A percentile compares a stretch with the other conserved stretches of the same genome.
phyloP scores from a whole-genome alignment of 305 asterid genomes.

The Salvia sclarea region DNA sequence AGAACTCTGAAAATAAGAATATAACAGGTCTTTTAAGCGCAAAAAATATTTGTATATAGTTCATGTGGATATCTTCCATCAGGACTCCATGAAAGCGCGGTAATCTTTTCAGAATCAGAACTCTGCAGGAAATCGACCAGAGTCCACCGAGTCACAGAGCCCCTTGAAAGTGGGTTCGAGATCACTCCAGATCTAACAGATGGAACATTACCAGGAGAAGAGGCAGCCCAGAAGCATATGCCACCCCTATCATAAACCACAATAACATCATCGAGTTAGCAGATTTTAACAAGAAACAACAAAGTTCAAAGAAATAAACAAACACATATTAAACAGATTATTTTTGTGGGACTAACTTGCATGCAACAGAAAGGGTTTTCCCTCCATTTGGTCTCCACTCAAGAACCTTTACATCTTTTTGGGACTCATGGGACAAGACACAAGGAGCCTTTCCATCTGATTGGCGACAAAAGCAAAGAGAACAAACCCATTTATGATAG shows the following conservation, averaged over 20 bases:
- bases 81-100: conserved; percentile 96
- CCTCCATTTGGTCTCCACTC: conserved; percentile 99
- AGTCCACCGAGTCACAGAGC: conserved; percentile 77
- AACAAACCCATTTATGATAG: conserved; percentile 6
- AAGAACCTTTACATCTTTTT: conserved; percentile 69
- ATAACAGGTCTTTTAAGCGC: conserved; percentile 11
- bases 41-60: not conserved
- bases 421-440: conserved; percentile 64
- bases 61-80: conserved; percentile 88
- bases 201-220: conserved; percentile 82
- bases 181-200: conserved; percentile 73
- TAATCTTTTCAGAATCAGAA: conserved; percentile 67
- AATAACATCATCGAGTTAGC: conserved; percentile 29
- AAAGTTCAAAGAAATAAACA: conserved; percentile 12
- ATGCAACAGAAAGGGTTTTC: conserved; percentile 78
- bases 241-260: conserved; percentile 66
- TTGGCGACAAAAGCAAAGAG: conserved; percentile 21
- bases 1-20: conserved; percentile 9
- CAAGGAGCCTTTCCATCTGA: conserved; percentile 75
- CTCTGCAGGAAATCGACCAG: conserved; percentile 85
- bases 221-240: conserved; percentile 94
- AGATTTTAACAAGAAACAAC: conserved; percentile 24
- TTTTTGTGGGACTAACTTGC: conserved; percentile 66
- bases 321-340: conserved; percentile 20
- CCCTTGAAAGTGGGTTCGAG: conserved; percentile 70